Percentiles rank a stretch among this genome's conserved stretches.
Conservation (phyloP, 805 yeast species). For the Wickerhamomyces alni region DNA sequence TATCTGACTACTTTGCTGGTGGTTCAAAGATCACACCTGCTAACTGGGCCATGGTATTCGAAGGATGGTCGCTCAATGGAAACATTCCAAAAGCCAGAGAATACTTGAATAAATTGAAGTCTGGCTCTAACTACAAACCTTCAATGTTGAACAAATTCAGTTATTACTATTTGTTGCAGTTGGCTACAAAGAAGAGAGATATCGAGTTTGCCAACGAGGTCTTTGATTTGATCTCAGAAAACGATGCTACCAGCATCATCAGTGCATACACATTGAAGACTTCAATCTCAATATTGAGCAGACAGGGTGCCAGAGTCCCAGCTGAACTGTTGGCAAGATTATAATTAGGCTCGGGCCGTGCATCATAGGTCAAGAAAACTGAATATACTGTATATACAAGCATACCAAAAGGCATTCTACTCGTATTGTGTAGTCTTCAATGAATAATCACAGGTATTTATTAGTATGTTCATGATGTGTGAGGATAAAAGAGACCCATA, state of each 20-base stretch:
- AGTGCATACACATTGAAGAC: constrained; percentile 4
- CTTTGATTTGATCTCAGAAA: constrained; percentile 8
- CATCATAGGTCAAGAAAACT: background rate
- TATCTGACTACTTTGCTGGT: constrained; percentile 29
- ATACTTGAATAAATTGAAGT: constrained; percentile 10
- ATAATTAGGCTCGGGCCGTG: constrained; percentile 4
- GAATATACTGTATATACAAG: background rate
- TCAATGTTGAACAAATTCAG: constrained; percentile 13
- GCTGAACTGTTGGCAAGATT: constrained; percentile 6
- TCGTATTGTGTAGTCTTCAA: no score
- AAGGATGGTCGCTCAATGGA: constrained; percentile 15
- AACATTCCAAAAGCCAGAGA: constrained; percentile 9
- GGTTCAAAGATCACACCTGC: constrained; percentile 6
- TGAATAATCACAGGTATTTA: no score
- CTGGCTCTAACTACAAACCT: background rate
- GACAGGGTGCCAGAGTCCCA: constrained; percentile 13
- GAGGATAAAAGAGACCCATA: no score
- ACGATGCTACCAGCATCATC: constrained; percentile 2
- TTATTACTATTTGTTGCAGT: constrained; percentile 14
- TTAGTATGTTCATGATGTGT: no score
- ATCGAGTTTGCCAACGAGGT: constrained; percentile 16
- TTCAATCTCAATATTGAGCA: constrained; percentile 5
- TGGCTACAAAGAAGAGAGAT: constrained; percentile 12
- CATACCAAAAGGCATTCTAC: background rate
- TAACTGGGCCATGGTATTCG: constrained; percentile 22